Base-by-base conservation (phyloP, 129 eudicot genomes). In the Calendula officinalis region DNA sequence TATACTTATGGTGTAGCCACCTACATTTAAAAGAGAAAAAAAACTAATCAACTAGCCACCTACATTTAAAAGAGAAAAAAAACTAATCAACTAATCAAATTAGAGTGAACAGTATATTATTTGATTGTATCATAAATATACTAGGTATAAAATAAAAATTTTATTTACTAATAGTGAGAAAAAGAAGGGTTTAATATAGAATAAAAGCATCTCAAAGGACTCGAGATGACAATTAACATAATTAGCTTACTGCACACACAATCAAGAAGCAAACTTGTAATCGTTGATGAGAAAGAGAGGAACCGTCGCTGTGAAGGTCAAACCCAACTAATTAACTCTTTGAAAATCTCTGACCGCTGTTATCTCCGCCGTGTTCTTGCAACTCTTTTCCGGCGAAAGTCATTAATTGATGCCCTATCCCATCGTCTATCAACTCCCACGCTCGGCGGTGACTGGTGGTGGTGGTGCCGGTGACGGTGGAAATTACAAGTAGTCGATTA, bases 291-390 rank as follows among this genome's bases (percentile, higher is more conserved):
- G 78, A 67, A 56, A 73, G 51, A 73, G 66, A 74, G 50, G 70
- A 81, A 81, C 68, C 82, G 86, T 77, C 75, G 43, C 52, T 44
- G 71, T 43, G 61, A 56, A 71, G 85, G 79, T 81, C 86, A 81
- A 77, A 81, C 80, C 72, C 82, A 77, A 73, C 80, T 56, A 68
- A 67, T 49, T 4, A 63, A 67, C 55, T 6, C 76, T 75, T 54
- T 61, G 49, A 40, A 70, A 70, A 47, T 67, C 62, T 27, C 58
- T 65, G 63, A 36, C 75, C 75, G 50, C 50, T 17, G 56, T 63
- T 17, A 75, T 68, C 70, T 62, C 75, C 66, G 52, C 48, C 77
- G 67, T 67, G 14, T 51, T 58, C 45, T 34, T 38, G 9, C 5
- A 52, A 53, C 6, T 58, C 63, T 78, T 67, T 44, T 37, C 68